A percentile compares a stretch with the other conserved stretches of the same genome.
These are phyloP conservation scores for Pyracantha coccinea DNA, from an alignment of 331 rosid species.

Conservation along the genomic window DNA sequence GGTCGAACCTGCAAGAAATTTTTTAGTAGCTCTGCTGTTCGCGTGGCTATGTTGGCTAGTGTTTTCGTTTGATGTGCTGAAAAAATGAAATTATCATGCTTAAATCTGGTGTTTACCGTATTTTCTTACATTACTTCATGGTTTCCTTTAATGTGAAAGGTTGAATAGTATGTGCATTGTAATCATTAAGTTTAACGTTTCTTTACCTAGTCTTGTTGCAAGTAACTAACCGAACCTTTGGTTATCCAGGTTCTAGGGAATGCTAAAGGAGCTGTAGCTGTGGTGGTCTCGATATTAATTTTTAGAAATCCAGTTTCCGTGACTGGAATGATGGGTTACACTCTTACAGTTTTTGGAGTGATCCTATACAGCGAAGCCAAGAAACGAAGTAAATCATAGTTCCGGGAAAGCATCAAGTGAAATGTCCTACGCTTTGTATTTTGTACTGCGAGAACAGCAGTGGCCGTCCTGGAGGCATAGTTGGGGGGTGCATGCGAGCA, in stretches of 20 bases:
- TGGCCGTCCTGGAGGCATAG: slow-evolving; percentile 28
- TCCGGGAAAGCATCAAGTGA: slow-evolving; percentile 18
- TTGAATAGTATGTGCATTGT: neutral
- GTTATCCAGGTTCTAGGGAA: slow-evolving; percentile 80
- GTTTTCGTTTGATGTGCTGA: neutral
- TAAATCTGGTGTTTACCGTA: neutral
- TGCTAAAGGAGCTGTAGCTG: slow-evolving; percentile 97
- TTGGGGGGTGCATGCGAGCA: slow-evolving; percentile 21
- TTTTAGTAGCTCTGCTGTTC: neutral
- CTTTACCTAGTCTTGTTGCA: neutral
- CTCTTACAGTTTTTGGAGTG: slow-evolving; percentile 79
- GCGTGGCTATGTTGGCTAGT: neutral
- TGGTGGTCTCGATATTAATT: slow-evolving; percentile 79
- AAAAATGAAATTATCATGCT: neutral
- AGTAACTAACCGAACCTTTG: neutral
- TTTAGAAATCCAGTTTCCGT: slow-evolving; percentile 79
- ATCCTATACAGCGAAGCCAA: slow-evolving; percentile 81
- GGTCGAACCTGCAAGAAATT: neutral
- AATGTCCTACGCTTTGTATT: slow-evolving; percentile 28
- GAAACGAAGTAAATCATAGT: slow-evolving; percentile 59
- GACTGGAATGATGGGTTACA: slow-evolving; percentile 79
- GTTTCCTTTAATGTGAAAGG: neutral
- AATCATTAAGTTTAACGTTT: neutral
- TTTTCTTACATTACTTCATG: neutral
- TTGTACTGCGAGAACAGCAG: slow-evolving; percentile 20